Evolutionary conservation across 2,329 filamentous ascomycete genomes (phyloP), one percentile per base, ranked within the genome.

Genomic region (Thelonectria rubi): DNA sequence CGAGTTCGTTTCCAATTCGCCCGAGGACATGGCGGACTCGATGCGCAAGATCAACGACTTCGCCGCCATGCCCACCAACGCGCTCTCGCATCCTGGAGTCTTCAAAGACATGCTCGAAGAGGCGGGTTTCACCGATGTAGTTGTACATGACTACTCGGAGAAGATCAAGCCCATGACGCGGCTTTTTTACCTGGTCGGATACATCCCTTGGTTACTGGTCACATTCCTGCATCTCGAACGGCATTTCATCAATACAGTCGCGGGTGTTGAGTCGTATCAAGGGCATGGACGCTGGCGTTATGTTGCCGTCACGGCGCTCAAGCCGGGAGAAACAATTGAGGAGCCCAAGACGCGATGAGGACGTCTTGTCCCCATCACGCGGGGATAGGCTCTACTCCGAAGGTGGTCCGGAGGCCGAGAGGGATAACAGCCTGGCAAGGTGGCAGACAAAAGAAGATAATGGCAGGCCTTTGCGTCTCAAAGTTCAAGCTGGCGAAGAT

Each of bases 131-230:
- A 72, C 72, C 18, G 74, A 85, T 65, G 74, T 85, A 3, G 62
- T 71, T 3, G 76, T 82, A 6, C 66, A 73, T 15, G 80, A 85
- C 67, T 76, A 78, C 52, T 80, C 82, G 8, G 72, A 76, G 5
- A 79, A 85, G 63, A 79, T 85, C 49, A 69, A 72, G 47, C 83
- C 82, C 4, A 82, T 84, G 78, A 73, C 79, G 51, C 72, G 80
- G 17, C 66, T 85, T 2, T 84, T 85, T 67, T 84, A 74, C 63
- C 14, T 79, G 2, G 58, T 85, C 9, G 81, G 77, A 2, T 76
- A 79, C 24, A 67, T 84, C 10, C 82, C 82, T 3, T 84, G 79
- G 66, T 69, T 79, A 17, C 68, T 85, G 40, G 71, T 84, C 52
- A 69, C 67, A 18, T 65, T 84, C 1, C 64, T 85, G 5, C 70